phyloP scores from a whole-genome alignment of 345 rosid genomes.

The Gossypium sturtianum region DNA sequence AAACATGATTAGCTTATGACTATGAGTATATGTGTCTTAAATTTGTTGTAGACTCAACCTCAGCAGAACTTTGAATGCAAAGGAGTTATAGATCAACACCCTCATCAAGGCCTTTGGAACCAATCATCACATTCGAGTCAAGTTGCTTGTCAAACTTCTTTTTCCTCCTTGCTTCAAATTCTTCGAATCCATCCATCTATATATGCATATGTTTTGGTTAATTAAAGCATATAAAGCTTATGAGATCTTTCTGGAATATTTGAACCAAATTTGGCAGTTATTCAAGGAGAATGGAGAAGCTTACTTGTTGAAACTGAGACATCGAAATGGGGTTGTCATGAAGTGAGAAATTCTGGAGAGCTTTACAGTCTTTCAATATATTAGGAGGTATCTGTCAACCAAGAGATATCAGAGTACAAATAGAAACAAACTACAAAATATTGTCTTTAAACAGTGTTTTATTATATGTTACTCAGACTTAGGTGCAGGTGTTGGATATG shows the following conservation, averaged over 20 bases:
- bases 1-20: background rate
- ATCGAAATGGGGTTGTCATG: conserved; percentile 85
- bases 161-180: conserved; percentile 88
- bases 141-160: conserved; percentile 94
- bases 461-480: background rate
- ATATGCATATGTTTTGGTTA: background rate
- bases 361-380: conserved; percentile 75
- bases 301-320: conserved; percentile 93
- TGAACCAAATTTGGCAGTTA: background rate
- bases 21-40: no score
- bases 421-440: background rate
- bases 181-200: conserved; percentile 88
- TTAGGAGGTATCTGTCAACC: conserved; percentile 58
- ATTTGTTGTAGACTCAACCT: background rate
- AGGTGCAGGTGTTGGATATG: background rate
- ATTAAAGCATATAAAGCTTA: background rate
- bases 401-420: background rate
- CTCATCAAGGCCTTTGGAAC: conserved; percentile 91
- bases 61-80: background rate
- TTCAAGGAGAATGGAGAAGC: conserved; percentile 4
- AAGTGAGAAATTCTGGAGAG: conserved; percentile 81
- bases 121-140: conserved; percentile 90
- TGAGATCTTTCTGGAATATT: background rate
- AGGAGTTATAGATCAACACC: conserved; percentile 61
- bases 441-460: background rate